A percentile compares a stretch with the other conserved stretches of the same genome.
Evolutionary conservation across 2,329 filamentous ascomycete species (phyloP).

Genomic region (Fusarium siculi): DNA sequence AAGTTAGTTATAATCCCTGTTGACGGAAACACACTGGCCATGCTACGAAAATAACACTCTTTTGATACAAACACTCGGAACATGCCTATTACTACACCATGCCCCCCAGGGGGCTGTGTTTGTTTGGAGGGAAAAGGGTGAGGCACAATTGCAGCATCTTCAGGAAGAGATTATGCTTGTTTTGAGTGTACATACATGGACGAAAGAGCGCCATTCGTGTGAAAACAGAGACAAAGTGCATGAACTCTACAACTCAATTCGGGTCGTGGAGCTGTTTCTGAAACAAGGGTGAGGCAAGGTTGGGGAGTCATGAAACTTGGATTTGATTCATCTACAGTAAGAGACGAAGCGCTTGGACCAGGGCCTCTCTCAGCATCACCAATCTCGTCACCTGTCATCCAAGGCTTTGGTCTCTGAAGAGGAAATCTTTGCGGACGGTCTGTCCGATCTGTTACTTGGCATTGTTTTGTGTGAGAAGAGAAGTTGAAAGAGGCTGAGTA

Average conservation of each 20-base stretch:
- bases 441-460: conserved; percentile 9
- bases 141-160: conserved; percentile 26
- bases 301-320: conserved; percentile 27
- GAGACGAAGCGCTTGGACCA: conserved; percentile 35
- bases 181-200: neutral
- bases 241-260: conserved; percentile 14
- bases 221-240: conserved; percentile 4
- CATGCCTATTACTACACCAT: neutral
- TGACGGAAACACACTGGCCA: conserved; percentile 15
- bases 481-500: neutral
- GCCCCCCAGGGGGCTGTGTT: conserved; percentile 6
- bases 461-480: neutral
- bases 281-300: conserved; percentile 29
- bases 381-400: neutral
- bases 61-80: conserved; percentile 6
- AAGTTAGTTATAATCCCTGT: conserved; percentile 3
- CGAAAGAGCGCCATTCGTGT: conserved; percentile 8
- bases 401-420: conserved; percentile 5
- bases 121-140: conserved; percentile 18
- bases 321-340: conserved; percentile 30
- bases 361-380: conserved; percentile 4
- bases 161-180: conserved; percentile 37
- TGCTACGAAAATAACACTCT: conserved; percentile 13
- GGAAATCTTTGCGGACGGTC: neutral
- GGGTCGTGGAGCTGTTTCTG: conserved; percentile 20